A percentile compares a stretch with the other conserved stretches of the same genome.
Evolutionary conservation across 2,329 filamentous ascomycete genomes (phyloP).

Genomic region (Fusarium stilboides): DNA sequence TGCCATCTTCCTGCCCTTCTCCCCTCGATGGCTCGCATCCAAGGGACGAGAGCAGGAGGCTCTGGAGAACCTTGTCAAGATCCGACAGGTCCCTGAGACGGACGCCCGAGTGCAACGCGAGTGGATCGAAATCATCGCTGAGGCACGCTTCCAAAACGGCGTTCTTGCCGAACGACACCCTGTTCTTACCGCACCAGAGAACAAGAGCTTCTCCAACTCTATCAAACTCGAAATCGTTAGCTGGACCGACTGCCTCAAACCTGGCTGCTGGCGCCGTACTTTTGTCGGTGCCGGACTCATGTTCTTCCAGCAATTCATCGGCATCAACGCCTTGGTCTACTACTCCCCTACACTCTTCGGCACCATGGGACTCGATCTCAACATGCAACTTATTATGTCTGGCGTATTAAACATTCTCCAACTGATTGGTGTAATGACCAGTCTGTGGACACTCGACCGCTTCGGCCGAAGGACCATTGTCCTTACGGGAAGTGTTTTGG

Average conservation of each 20-base stretch:
- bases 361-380: constrained; percentile 63
- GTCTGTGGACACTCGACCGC: constrained; percentile 59
- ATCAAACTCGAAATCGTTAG: constrained; percentile 64
- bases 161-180: constrained; percentile 53
- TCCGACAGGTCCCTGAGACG: constrained; percentile 38
- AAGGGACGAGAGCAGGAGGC: constrained; percentile 48
- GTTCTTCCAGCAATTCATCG: constrained; percentile 67
- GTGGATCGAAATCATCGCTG: constrained; percentile 48
- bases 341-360: constrained; percentile 72
- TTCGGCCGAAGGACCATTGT: constrained; percentile 47
- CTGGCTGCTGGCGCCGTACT: constrained; percentile 62
- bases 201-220: constrained; percentile 19
- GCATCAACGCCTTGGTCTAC: constrained; percentile 65
- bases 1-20: constrained; percentile 47
- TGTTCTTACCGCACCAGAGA: constrained; percentile 20
- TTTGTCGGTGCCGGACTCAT: constrained; percentile 65
- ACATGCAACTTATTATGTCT: constrained; percentile 52
- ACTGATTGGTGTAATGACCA: constrained; percentile 57
- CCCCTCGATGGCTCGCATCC: constrained; percentile 48
- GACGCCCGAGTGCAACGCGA: constrained; percentile 45
- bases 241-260: constrained; percentile 66
- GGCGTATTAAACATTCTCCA: constrained; percentile 51
- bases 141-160: constrained; percentile 43
- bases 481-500: constrained; percentile 41
- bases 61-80: constrained; percentile 38